Conservation (phyloP, 176 grass and related monocot genomes). For the Puccinellia tenuiflora region DNA sequence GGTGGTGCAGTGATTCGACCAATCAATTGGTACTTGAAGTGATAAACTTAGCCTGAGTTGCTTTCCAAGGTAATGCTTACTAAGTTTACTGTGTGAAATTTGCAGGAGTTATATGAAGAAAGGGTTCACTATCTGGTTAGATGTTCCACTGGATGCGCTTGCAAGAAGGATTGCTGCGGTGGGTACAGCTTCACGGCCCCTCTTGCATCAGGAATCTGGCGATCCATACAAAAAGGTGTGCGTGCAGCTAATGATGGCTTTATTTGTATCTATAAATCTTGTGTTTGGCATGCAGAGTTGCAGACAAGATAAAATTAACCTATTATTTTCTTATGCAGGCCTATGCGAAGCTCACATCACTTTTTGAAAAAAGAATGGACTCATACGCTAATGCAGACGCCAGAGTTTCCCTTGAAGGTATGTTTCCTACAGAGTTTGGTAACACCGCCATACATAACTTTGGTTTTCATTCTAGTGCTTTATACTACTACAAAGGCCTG, state of each 20-base stretch:
- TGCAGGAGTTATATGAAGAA: constrained; percentile 88
- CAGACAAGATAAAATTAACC: neutral
- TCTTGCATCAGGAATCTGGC: constrained; percentile 81
- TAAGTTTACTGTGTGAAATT: constrained; percentile 3
- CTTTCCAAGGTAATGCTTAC: constrained; percentile 23
- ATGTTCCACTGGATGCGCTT: constrained; percentile 86
- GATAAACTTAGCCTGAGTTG: constrained; percentile 31
- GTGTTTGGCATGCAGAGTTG: neutral
- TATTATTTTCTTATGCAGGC: constrained; percentile 52
- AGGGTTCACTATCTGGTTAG: constrained; percentile 76
- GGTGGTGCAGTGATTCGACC: constrained; percentile 88
- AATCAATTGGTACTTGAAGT: constrained; percentile 74
- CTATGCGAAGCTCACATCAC: constrained; percentile 63
- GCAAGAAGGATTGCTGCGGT: constrained; percentile 77
- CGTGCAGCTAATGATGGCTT: constrained; percentile 20
- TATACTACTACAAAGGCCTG: neutral
- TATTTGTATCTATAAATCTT: constrained; percentile 8
- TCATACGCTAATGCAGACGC: constrained; percentile 87
- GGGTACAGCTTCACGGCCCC: constrained; percentile 73
- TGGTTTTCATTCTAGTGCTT: neutral
- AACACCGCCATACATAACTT: neutral
- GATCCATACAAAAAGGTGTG: constrained; percentile 82
- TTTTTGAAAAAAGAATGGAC: constrained; percentile 82
- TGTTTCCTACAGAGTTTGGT: constrained; percentile 9
- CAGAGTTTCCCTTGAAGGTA: constrained; percentile 87